phyloP scores from a whole-genome alignment of 306 rosid species.

The Acacia confusa region DNA sequence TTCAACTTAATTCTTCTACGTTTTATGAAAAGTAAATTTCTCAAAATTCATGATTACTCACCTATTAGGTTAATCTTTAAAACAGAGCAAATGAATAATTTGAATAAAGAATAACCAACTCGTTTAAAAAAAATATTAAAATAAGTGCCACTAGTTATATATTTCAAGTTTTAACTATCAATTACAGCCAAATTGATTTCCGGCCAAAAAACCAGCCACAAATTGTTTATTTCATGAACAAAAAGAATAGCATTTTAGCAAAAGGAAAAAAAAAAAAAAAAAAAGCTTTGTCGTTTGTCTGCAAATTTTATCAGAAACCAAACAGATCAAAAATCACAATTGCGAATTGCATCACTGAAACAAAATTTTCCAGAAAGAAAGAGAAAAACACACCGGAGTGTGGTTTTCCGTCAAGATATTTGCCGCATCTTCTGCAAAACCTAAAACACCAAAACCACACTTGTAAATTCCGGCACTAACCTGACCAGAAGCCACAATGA shows the following conservation, averaged over 20 bases:
- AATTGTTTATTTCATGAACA: background rate
- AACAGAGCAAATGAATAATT: background rate
- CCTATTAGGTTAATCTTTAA: background rate
- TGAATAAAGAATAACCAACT: background rate
- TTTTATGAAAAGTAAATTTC: background rate
- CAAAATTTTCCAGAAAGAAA: background rate
- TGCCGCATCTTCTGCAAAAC: conserved; percentile 26
- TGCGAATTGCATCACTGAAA: background rate
- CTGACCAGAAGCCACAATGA: conserved; percentile 81
- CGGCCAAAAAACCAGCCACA: background rate
- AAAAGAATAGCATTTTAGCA: background rate
- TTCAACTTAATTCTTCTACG: background rate
- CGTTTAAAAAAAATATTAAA: background rate
- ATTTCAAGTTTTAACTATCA: background rate
- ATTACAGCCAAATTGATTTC: background rate
- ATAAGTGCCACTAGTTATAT: background rate
- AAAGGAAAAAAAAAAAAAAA: background rate
- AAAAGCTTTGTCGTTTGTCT: background rate
- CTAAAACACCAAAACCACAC: conserved; percentile 23
- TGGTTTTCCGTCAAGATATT: background rate
- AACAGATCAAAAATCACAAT: background rate
- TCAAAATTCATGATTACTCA: background rate
- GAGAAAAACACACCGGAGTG: background rate
- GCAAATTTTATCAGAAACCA: background rate
- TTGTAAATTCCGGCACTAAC: conserved; percentile 45